phyloP scores from a whole-genome alignment of 192 early-diverging fungal genomes.

The Coemansia sp. region DNA sequence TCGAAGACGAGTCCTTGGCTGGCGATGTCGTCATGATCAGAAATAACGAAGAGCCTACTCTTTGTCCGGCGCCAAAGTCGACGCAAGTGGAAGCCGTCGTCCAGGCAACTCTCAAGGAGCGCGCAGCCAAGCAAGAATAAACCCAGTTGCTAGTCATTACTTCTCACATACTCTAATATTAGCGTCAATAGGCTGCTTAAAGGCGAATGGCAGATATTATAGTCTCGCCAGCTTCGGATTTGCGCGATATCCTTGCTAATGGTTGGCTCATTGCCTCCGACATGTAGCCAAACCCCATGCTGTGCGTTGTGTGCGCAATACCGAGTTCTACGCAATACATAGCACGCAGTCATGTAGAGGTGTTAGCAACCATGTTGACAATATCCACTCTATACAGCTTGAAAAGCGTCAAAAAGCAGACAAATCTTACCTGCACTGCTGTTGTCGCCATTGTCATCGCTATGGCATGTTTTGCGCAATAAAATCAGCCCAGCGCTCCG shows the following conservation, averaged over 20 bases:
- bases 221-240: background rate
- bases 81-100: background rate
- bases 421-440: slow-evolving; percentile 16
- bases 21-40: slow-evolving; percentile 48
- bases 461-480: slow-evolving; percentile 10
- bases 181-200: background rate
- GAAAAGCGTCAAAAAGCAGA: too few relatives aligned
- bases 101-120: background rate
- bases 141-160: background rate
- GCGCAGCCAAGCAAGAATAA: background rate
- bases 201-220: slow-evolving; percentile 19
- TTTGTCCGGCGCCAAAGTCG: slow-evolving; percentile 18
- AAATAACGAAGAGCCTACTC: background rate
- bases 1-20: slow-evolving; percentile 53
- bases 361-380: background rate
- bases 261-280: slow-evolving; percentile 21
- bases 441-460: background rate
- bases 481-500: slow-evolving; percentile 30
- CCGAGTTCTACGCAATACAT: slow-evolving; percentile 60
- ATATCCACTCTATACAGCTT: too few relatives aligned
- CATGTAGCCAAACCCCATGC: slow-evolving; percentile 65
- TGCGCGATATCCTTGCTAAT: slow-evolving; percentile 32
- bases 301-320: slow-evolving; percentile 72
- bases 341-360: background rate
- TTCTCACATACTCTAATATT: background rate